Evolutionary conservation across 495 filamentous ascomycete species (phyloP), one percentile per base, ranked within the genome.

Genomic region (Annulohypoxylon moriforme): DNA sequence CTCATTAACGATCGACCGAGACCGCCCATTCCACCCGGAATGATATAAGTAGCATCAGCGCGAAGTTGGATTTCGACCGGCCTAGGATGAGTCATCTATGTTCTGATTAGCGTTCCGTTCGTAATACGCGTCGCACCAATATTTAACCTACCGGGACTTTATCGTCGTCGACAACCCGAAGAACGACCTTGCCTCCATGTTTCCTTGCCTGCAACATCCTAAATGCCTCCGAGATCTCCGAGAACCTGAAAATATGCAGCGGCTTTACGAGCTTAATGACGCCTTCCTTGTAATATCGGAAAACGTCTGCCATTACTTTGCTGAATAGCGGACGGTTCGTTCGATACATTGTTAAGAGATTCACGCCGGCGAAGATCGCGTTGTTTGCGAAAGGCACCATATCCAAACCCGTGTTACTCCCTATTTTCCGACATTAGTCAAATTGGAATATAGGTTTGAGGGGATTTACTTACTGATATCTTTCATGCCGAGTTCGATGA

Each of bases 401-500:
- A 67, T 82, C 77, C 16, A 82, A 60, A 11, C 73, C 69, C 6
- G 77, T 68, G 53, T 79, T 81, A n/a, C 72, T 75, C 34, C 71
- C 65, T 33, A 70, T 25, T 27, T 75, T 61, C 3, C 40, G 1
- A 16, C 24, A n/a, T 58, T 24, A 67, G 50, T 34, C n/a, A 33
- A 33, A 56, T n/a, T 49, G 18, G 5, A 11, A 56, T 10, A n/a
- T 9, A 10, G 7, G 40, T 49, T 24, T 44, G 8, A 14, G 31
- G 16, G 20, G 8, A 8, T 34, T 13, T 22, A 36, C 65, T 70
- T 24, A 53, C 56, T 64, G 63, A 72, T 82, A 76, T 89, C 88
- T 14, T 78, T 79, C 57, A 86, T 86, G 2, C 87, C 87, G 29
- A 90, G 81, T 62, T 90, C 87, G 44, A 91, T 73, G 60, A 91